Conservation (phyloP, 306 rosid genomes). For the Sesbania bispinosa region DNA sequence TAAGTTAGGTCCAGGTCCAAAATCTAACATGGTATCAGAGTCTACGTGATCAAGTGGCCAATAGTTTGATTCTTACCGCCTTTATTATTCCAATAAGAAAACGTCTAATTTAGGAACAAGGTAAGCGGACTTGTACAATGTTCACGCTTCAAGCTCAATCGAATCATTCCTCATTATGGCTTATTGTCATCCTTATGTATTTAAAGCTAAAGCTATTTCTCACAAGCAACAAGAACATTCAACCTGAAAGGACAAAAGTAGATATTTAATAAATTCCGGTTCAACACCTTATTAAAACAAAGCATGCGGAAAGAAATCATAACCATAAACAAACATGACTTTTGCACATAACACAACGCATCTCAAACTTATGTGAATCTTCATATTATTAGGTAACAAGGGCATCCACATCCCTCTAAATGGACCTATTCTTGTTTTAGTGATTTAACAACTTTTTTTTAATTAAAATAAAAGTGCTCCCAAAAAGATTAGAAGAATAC, state of each 20-base stretch:
- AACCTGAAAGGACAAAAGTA: constrained; percentile 3
- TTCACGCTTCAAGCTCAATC: too few species aligned
- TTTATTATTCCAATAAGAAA: too few species aligned
- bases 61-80: too few species aligned
- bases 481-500: not conserved
- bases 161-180: not conserved
- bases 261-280: constrained; percentile 5
- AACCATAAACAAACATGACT: constrained; percentile 1
- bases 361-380: constrained; percentile 31
- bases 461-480: not conserved
- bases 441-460: not conserved
- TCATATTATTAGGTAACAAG: constrained; percentile 20
- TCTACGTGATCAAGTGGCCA: too few species aligned
- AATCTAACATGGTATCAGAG: too few species aligned
- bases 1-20: too few species aligned
- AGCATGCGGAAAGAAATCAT: not conserved
- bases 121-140: too few species aligned
- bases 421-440: not conserved
- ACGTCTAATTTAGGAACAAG: too few species aligned
- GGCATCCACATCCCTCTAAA: constrained; percentile 22
- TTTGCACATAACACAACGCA: constrained; percentile 1
- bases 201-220: not conserved
- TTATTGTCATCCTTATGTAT: not conserved
- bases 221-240: constrained; percentile 6
- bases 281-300: not conserved